These are phyloP conservation scores for Diplodia scrobiculata DNA, from an alignment of 2,329 filamentous ascomycete species.

Conservation along the genomic window DNA sequence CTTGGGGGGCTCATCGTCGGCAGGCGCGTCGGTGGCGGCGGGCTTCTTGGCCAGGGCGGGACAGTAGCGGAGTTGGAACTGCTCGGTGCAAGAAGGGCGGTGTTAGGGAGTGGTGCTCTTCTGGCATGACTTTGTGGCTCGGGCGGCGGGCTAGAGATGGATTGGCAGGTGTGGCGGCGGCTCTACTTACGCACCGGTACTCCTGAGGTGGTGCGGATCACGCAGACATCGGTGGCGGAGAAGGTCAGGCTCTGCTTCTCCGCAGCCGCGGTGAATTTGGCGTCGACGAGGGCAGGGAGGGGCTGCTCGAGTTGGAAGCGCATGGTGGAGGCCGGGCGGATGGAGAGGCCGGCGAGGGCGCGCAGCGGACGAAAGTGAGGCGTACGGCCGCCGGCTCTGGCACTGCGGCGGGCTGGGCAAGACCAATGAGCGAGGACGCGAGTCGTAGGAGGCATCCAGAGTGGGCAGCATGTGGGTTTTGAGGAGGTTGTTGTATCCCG, in stretches of 20 bases:
- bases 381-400: slow-evolving; percentile 22
- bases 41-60: slow-evolving; percentile 70
- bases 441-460: slow-evolving; percentile 26
- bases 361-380: slow-evolving; percentile 24
- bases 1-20: slow-evolving; percentile 25
- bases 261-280: slow-evolving; percentile 44
- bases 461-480: slow-evolving; percentile 23
- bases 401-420: slow-evolving; percentile 16
- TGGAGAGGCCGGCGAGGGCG: slow-evolving; percentile 23
- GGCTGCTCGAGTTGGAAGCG: slow-evolving; percentile 40
- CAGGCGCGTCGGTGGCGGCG: slow-evolving; percentile 30
- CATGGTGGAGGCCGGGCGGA: slow-evolving; percentile 34
- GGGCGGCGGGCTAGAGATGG: slow-evolving; percentile 26
- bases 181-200: slow-evolving; percentile 42
- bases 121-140: not conserved
- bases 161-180: not conserved
- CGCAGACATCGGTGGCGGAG: slow-evolving; percentile 45
- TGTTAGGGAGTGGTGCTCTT: slow-evolving; percentile 19
- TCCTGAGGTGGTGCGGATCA: slow-evolving; percentile 43
- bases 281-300: slow-evolving; percentile 43
- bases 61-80: slow-evolving; percentile 75
- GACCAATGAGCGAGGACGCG: slow-evolving; percentile 27
- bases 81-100: slow-evolving; percentile 22
- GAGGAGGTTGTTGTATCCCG: slow-evolving; percentile 23
- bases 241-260: slow-evolving; percentile 43